Percentiles rank a stretch among this genome's conserved stretches.
Conservation (phyloP, 495 filamentous ascomycete genomes). For the Lasiosphaeria ovina region DNA sequence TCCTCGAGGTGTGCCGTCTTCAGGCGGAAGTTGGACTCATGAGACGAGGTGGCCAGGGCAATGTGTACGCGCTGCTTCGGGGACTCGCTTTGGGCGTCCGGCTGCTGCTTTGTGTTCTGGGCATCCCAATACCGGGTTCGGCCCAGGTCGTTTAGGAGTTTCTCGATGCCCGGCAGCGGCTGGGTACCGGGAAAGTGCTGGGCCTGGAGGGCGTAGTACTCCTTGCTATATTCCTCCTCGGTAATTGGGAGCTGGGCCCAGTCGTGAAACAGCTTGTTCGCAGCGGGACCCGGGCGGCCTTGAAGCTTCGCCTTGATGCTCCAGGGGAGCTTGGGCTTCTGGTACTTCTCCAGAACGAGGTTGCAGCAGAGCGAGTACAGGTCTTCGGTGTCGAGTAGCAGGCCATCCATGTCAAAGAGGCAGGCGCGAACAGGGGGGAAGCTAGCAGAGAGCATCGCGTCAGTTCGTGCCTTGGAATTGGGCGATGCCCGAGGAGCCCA, state of each 20-base stretch:
- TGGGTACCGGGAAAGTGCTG: conserved; percentile 69
- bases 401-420: conserved; percentile 98
- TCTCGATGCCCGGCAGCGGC: conserved; percentile 75
- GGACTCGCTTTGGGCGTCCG: conserved; percentile 30
- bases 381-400: conserved; percentile 92
- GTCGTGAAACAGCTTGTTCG: conserved; percentile 49
- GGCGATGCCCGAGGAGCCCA: not conserved
- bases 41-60: conserved; percentile 81
- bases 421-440: conserved; percentile 82
- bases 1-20: conserved; percentile 75
- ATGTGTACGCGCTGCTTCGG: conserved; percentile 60
- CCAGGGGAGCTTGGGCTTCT: conserved; percentile 77
- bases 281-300: conserved; percentile 79
- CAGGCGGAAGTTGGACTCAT: conserved; percentile 66
- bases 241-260: conserved; percentile 88
- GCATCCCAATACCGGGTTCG: conserved; percentile 45
- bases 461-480: too few species aligned
- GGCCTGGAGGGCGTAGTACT: conserved; percentile 60
- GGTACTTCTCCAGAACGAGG: conserved; percentile 70
- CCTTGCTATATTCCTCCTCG: conserved; percentile 57
- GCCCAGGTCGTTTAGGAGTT: conserved; percentile 59
- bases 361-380: conserved; percentile 84
- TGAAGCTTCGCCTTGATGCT: conserved; percentile 90
- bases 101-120: conserved; percentile 16
- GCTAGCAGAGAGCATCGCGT: conserved; percentile 33